Conservation (phyloP, 345 rosid species). For the Alliaria petiolata region DNA sequence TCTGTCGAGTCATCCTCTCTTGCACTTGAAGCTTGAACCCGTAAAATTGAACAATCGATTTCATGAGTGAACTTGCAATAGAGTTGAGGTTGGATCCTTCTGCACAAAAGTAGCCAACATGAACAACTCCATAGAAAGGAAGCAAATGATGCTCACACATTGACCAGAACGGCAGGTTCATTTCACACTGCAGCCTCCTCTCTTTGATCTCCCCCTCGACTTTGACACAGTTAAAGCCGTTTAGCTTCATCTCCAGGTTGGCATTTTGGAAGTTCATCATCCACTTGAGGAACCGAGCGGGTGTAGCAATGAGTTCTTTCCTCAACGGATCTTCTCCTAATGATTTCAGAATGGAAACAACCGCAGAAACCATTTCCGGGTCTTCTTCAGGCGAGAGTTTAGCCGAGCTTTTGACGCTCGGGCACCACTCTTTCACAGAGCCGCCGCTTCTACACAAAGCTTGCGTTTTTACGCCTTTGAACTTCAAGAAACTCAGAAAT, state of each 20-base stretch:
- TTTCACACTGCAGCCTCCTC: slow-evolving; percentile 51
- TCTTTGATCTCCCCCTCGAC: slow-evolving; percentile 37
- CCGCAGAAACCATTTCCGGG: slow-evolving; percentile 63
- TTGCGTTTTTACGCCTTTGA: slow-evolving; percentile 48
- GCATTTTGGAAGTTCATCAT: slow-evolving; percentile 72
- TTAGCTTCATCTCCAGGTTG: slow-evolving; percentile 58
- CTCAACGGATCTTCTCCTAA: slow-evolving; percentile 90
- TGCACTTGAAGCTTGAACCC: slow-evolving; percentile 99
- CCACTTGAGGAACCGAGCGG: slow-evolving; percentile 72
- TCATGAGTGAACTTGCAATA: slow-evolving; percentile 49
- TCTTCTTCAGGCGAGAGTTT: slow-evolving; percentile 35
- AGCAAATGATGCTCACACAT: slow-evolving; percentile 97
- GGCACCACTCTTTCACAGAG: slow-evolving; percentile 62
- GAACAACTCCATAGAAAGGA: slow-evolving; percentile 92
- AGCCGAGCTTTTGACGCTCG: slow-evolving; percentile 40
- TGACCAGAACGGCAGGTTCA: slow-evolving; percentile 79
- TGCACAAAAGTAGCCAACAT: slow-evolving; percentile 60
- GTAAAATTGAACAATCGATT: slow-evolving; percentile 74
- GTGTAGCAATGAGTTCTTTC: slow-evolving; percentile 80
- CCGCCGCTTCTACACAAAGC: slow-evolving; percentile 18
- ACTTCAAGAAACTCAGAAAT: slow-evolving; percentile 56
- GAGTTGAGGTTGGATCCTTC: slow-evolving; percentile 42
- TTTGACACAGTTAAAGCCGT: slow-evolving; percentile 39
- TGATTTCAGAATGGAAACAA: slow-evolving; percentile 60
- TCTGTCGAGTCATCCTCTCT: slow-evolving; percentile 88